Evolutionary conservation across 2,329 filamentous ascomycete genomes (phyloP).

Genomic region (Sclerotinia subarctica): DNA sequence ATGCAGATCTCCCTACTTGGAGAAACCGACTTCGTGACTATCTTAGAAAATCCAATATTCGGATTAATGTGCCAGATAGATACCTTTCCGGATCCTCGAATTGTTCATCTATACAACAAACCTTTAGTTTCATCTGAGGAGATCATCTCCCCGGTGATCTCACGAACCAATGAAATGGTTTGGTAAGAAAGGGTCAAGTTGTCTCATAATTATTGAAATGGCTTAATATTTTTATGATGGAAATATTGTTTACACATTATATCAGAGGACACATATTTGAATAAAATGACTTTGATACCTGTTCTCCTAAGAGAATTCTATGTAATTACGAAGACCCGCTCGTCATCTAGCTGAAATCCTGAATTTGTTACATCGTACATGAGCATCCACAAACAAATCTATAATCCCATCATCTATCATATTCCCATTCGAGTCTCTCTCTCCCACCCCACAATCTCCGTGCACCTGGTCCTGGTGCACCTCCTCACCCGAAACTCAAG

Average conservation of each 20-base stretch:
- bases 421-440: background rate
- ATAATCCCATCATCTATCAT: background rate
- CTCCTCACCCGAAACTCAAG: background rate
- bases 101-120: background rate
- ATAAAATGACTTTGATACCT: background rate
- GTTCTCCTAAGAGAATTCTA: background rate
- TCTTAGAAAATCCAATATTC: background rate
- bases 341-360: background rate
- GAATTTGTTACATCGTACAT: too few relatives aligned
- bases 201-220: slow-evolving; percentile 13
- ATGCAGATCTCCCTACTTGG: background rate
- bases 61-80: background rate
- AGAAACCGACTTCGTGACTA: background rate
- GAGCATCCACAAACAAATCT: background rate
- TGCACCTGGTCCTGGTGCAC: slow-evolving; percentile 4
- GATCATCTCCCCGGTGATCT: background rate
- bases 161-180: background rate
- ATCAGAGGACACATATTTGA: background rate
- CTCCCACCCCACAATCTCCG: background rate
- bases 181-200: background rate
- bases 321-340: background rate
- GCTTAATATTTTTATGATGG: slow-evolving; percentile 1
- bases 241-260: background rate
- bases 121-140: background rate
- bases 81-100: background rate